Evolutionary conservation across 768 basidiomycete genomes (phyloP).

Genomic region (Mycena leptocephala): DNA sequence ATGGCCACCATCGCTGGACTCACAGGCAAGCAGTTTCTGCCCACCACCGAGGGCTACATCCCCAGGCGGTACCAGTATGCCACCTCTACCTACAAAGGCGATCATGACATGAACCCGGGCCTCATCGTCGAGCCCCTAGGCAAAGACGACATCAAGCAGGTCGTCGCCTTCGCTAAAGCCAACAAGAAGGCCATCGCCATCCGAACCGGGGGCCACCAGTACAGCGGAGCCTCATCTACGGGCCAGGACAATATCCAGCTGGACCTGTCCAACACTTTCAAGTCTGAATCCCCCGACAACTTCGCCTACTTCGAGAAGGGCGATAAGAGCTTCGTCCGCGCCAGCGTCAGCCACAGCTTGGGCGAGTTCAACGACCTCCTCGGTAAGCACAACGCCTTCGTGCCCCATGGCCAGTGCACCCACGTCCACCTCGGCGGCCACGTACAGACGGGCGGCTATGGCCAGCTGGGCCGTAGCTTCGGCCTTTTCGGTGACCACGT

Average conservation of each 20-base stretch:
- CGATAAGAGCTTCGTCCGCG: too few relatives aligned
- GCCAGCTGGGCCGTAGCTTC: constrained; percentile 31
- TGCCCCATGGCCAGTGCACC: constrained; percentile 29
- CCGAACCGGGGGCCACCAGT: constrained; percentile 31
- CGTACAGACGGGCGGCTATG: too few relatives aligned
- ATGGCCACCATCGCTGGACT: constrained; percentile 25
- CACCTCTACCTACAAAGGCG: constrained; percentile 16
- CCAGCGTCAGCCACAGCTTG: too few relatives aligned
- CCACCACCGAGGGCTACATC: constrained; percentile 19
- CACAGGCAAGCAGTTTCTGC: constrained; percentile 28
- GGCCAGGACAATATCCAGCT: constrained; percentile 17
- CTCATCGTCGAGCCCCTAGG: constrained; percentile 21
- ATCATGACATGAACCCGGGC: constrained; percentile 32
- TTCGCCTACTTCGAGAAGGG: too few relatives aligned
- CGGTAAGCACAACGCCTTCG: constrained; percentile 23
- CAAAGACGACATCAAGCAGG: constrained; percentile 24
- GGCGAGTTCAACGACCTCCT: constrained; percentile 28
- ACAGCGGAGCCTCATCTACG: constrained; percentile 32
- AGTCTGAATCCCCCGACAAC: constrained; percentile 21
- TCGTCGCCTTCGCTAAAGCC: constrained; percentile 11
- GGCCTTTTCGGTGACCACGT: constrained; percentile 26
- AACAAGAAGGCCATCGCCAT: constrained; percentile 26
- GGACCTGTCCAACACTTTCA: constrained; percentile 21
- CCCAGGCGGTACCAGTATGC: constrained; percentile 21
- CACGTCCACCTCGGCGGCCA: too few relatives aligned